Base-by-base conservation (phyloP, 352 stramenopile species). In the Salisapilia sapeloensis region DNA sequence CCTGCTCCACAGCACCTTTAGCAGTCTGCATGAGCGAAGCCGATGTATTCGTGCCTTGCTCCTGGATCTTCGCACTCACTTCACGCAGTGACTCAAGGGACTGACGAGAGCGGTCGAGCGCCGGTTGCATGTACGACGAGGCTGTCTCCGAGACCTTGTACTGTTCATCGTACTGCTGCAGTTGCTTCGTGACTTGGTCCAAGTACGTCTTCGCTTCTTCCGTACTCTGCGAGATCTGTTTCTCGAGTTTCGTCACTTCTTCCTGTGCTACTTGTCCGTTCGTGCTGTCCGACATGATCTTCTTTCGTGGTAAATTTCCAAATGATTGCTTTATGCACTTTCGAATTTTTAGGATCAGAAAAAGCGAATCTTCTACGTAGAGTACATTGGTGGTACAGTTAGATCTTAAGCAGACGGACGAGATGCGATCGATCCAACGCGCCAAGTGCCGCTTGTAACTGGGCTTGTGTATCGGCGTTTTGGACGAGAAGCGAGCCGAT, bases 191-290 rank as follows among this genome's bases (percentile, higher is more conserved):
- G 33, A 69, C 49, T 15, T 45, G 57, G 28, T 48, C 51, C 24
- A 81, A 46, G 35, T 85, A 81, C 45, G 62, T 69, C 53, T 78
- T 79, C 46, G 69, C 80, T 49, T 81, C 64, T 38, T 79, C 54
- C 9, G 66, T 51, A 37, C 69, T 62, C 41, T 75, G 57, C 27
- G 70, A 46, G 40, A 83, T 75, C 50, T 77, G 62, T 42, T 63
- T 44, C 47, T 80, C 61, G 22, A 83, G 52, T 50, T 77, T 69
- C 37, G 66, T 48, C 20, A 81, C 44, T 29, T 76, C 49, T 32
- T 60, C 39, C 25, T 59, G 49, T 9, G 34, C 40, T 33, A n/a
- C n/a, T n/a, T n/a, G n/a, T n/a, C n/a, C n/a, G n/a, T n/a, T n/a
- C n/a, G n/a, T n/a, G n/a, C n/a, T n/a, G n/a, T n/a, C n/a, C n/a